Evolutionary conservation across 2,329 filamentous ascomycete genomes (phyloP).

Genomic region (Madurella fahalii): DNA sequence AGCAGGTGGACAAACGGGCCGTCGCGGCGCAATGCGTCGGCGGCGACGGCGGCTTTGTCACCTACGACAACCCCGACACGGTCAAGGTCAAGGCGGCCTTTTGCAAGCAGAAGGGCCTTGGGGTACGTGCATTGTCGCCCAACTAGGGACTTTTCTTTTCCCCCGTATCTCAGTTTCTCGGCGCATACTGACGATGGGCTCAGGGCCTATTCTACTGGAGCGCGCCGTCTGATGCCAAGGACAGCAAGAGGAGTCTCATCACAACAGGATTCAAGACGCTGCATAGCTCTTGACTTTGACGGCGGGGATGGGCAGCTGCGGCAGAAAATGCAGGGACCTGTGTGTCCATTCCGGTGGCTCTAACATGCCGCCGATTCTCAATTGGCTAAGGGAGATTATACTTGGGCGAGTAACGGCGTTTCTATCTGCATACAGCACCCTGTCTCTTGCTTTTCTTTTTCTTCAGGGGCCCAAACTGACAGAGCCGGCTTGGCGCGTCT

Average conservation of each 20-base stretch:
- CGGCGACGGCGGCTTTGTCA: slow-evolving; percentile 71
- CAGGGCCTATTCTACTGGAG: slow-evolving; percentile 80
- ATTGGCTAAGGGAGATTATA: background rate
- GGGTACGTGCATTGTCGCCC: slow-evolving; percentile 40
- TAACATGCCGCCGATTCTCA: background rate
- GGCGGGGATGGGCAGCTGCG: background rate
- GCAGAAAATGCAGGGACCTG: background rate
- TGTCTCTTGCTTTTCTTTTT: background rate
- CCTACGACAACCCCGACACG: slow-evolving; percentile 74
- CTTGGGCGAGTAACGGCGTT: background rate
- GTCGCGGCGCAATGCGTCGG: slow-evolving; percentile 70
- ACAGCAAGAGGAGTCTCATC: slow-evolving; percentile 54
- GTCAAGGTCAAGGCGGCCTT: slow-evolving; percentile 72
- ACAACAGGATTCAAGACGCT: slow-evolving; percentile 56
- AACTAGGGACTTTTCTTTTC: background rate
- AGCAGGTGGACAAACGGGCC: slow-evolving; percentile 62
- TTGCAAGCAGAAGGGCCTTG: slow-evolving; percentile 66
- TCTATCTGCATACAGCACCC: background rate
- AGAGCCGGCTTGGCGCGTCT: background rate
- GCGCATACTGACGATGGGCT: slow-evolving; percentile 5
- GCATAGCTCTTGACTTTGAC: slow-evolving; percentile 40
- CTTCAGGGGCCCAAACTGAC: background rate
- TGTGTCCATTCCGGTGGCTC: background rate
- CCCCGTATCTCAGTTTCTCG: background rate
- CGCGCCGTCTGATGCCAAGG: slow-evolving; percentile 64